Evolutionary conservation across 2,329 filamentous ascomycete genomes (phyloP).

Genomic region (Pseudogymnoascus sp.): DNA sequence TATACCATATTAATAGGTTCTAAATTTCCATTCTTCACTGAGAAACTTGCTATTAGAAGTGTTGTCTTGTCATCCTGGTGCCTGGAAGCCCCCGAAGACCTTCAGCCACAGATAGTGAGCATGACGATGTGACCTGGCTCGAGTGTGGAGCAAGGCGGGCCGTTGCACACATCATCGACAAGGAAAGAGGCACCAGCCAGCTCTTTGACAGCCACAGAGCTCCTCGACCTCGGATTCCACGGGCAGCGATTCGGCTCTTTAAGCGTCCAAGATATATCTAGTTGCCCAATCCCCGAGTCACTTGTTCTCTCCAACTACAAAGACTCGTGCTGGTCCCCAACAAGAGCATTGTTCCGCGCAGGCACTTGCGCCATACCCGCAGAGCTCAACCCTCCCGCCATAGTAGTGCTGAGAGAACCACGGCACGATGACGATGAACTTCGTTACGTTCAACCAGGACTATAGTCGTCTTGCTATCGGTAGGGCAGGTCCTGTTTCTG

Average conservation of each 20-base stretch:
- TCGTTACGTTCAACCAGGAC: conserved; percentile 98
- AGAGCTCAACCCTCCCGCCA: neutral
- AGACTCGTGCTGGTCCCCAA: neutral
- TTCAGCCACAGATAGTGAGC: neutral
- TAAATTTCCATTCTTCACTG: neutral
- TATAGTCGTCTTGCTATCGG: conserved; percentile 94
- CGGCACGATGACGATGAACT: conserved; percentile 73
- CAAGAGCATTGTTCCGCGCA: neutral
- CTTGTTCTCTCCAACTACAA: neutral
- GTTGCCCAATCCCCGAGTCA: neutral
- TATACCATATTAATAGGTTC: neutral
- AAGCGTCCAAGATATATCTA: neutral
- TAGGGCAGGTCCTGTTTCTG: conserved; percentile 32
- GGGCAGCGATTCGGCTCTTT: neutral
- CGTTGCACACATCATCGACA: conserved; percentile 7
- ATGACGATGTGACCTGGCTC: conserved; percentile 2
- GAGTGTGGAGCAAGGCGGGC: neutral
- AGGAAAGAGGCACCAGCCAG: conserved; percentile 8
- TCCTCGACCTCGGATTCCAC: conserved; percentile 3
- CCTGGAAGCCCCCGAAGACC: neutral
- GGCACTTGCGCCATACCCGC: conserved; percentile 9
- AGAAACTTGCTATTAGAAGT: neutral
- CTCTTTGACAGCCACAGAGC: conserved; percentile 7
- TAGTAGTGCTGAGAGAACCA: neutral
- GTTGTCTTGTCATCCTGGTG: neutral